Evolutionary conservation across 306 rosid genomes (phyloP).

Genomic region (Rubus parviflorus): DNA sequence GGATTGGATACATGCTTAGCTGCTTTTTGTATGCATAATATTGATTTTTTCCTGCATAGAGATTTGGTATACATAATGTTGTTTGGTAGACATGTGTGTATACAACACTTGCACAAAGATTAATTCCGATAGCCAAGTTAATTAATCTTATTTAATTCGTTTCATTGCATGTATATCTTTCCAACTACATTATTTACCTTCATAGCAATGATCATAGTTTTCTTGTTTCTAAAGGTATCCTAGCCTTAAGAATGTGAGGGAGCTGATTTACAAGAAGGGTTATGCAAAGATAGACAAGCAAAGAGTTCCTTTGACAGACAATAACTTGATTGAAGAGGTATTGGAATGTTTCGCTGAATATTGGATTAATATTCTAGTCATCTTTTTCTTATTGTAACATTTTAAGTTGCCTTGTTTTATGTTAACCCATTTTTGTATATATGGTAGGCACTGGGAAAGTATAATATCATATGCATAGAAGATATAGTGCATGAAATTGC

Average conservation of each 20-base stretch:
- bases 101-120: not conserved
- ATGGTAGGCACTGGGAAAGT: constrained; percentile 64
- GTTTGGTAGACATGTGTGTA: not conserved
- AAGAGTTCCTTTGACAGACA: constrained; percentile 88
- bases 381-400: not conserved
- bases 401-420: constrained; percentile 1
- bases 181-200: not conserved
- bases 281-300: constrained; percentile 49
- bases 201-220: constrained; percentile 17
- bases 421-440: not conserved
- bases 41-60: not conserved
- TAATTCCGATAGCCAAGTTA: not conserved
- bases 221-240: constrained; percentile 59
- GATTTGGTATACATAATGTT: not conserved
- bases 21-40: not conserved
- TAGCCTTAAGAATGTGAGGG: constrained; percentile 72
- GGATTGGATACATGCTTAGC: not conserved
- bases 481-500: constrained; percentile 80
- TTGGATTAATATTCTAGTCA: not conserved
- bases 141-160: not conserved
- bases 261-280: constrained; percentile 77
- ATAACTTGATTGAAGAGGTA: constrained; percentile 80
- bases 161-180: not conserved
- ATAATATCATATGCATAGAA: constrained; percentile 73
- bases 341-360: constrained; percentile 2